A percentile compares a stretch with the other conserved stretches of the same genome.
Evolutionary conservation across 2,329 filamentous ascomycete genomes (phyloP).

Genomic region (Talaromyces albobiverticillius): DNA sequence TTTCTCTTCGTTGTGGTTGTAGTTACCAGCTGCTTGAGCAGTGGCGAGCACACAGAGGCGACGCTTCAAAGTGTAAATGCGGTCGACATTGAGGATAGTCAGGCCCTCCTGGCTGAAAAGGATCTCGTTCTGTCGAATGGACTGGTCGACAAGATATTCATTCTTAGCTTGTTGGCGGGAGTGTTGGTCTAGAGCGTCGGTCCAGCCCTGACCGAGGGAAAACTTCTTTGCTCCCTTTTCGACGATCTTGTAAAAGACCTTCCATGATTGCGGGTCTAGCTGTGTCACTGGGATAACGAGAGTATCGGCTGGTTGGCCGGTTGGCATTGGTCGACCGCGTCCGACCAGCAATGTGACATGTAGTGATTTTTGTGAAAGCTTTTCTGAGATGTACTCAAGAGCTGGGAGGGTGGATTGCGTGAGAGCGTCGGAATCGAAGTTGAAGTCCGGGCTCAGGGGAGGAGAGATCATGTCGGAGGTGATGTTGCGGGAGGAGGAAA

Average conservation of each 20-base stretch:
- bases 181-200: slow-evolving; percentile 27
- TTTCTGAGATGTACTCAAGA: slow-evolving; percentile 41
- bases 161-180: slow-evolving; percentile 32
- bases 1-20: slow-evolving; percentile 22
- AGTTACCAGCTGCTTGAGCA: slow-evolving; percentile 16
- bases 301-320: slow-evolving; percentile 36
- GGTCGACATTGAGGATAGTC: slow-evolving; percentile 43
- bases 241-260: slow-evolving; percentile 31
- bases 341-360: slow-evolving; percentile 42
- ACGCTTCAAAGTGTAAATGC: slow-evolving; percentile 45
- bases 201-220: slow-evolving; percentile 38
- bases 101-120: slow-evolving; percentile 44
- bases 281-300: slow-evolving; percentile 36
- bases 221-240: slow-evolving; percentile 37
- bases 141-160: slow-evolving; percentile 41
- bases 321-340: slow-evolving; percentile 38
- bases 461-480: slow-evolving; percentile 42
- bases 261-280: slow-evolving; percentile 30
- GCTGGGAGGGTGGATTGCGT: slow-evolving; percentile 36
- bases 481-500: slow-evolving; percentile 31
- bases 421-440: slow-evolving; percentile 36
- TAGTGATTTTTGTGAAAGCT: slow-evolving; percentile 36
- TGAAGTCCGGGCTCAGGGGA: slow-evolving; percentile 37
- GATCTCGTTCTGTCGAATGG: slow-evolving; percentile 44
- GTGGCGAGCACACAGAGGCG: slow-evolving; percentile 38